Conservation (phyloP, 768 basidiomycete species). For the Termitomyces sp. region DNA sequence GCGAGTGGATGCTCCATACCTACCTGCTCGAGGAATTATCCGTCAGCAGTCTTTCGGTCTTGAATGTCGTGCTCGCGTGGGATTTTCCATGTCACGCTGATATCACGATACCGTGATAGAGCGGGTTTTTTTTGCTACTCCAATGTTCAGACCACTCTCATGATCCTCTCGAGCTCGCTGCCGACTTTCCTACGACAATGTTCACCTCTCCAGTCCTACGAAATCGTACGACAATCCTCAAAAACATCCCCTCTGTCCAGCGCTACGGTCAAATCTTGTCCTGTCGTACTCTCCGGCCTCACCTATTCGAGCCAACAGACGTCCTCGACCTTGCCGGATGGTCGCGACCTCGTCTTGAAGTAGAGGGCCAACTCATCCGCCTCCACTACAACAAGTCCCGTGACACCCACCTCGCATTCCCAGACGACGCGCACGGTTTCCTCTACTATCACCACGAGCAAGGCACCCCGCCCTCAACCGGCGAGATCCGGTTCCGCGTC, state of each 20-base stretch:
- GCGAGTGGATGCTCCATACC: no score
- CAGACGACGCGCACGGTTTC: background rate
- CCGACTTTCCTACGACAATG: no score
- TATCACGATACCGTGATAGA: no score
- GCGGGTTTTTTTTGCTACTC: no score
- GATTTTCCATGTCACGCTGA: no score
- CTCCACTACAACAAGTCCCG: background rate
- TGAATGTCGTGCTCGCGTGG: no score
- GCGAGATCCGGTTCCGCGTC: conserved; percentile 6
- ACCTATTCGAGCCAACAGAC: background rate
- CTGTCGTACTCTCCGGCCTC: background rate
- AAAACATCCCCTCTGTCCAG: background rate
- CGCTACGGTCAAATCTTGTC: background rate
- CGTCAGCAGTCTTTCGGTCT: no score
- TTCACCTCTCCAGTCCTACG: no score
- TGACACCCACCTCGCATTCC: background rate
- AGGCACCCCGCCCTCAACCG: background rate
- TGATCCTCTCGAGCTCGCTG: no score
- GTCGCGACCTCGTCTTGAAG: background rate
- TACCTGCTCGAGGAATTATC: no score
- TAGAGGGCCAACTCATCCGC: background rate
- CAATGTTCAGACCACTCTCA: no score
- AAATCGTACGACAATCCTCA: background rate
- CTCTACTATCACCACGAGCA: conserved; percentile 5
- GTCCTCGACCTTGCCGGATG: background rate